Base-by-base conservation (phyloP, 129 eudicot species). In the Pittosporum tobira region DNA sequence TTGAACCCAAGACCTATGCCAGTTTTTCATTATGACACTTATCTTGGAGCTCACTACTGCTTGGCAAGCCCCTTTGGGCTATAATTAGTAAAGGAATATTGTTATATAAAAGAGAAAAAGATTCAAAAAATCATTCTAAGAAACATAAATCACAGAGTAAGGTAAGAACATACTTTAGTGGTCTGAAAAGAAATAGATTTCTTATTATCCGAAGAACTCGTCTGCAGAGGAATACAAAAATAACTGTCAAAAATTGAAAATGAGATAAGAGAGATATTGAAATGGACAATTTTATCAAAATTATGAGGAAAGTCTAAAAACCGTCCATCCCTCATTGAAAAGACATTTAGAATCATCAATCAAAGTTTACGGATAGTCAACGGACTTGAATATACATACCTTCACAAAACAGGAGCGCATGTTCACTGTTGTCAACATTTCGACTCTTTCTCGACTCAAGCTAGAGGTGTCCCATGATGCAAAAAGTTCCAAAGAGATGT, bases 401-500 rank as follows among this genome's bases (percentile, higher is more conserved):
- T 76, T 81, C 79, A 81, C 52, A 62, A 58, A 62, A 68, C 85
- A 87, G 31, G 96, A 67, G 46, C 64, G 72, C 94, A 93, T 69
- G 78, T 76, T 82, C 31, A 87, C 88, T n/a, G 77, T 72, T 22
- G 83, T 81, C 65, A 78, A 63, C 79, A 75, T 58, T 74, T 84
- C 91, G 43, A 78, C 81, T 70, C 77, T 73, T 69, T 81, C 86
- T 60, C 94, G 34, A 52, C 80, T 77, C 69, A 79, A 54, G 60
- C 65, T 77, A 30, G 89, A 87, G 53, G 76, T 79, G 44, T 87
- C 87, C 99, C 87, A 78, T 30, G 90, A 87, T 18, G 68, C 59
- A 40, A 69, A 79, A 52, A 93, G 86, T 43, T 84, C 81, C 79
- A 93, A 48, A 6, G 96, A 76, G 29, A 93, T 84, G 71, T 79